Percentiles rank a stretch among this genome's conserved stretches.
Conservation (phyloP, 805 yeast species). For the Kuraishia molischiana region DNA sequence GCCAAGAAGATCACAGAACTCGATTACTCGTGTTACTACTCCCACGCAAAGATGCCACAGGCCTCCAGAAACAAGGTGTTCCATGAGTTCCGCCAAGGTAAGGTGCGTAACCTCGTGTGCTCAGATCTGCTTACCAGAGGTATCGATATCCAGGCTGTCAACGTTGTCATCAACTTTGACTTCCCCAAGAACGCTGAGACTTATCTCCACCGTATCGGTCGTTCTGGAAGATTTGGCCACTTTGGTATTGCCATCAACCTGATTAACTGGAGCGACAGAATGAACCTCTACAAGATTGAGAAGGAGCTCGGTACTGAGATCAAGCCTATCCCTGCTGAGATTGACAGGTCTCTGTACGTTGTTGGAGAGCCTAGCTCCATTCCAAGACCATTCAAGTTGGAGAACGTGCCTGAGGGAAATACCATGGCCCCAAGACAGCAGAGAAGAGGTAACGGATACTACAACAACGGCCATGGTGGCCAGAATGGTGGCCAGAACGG, state of each 20-base stretch:
- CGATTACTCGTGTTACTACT: slow-evolving; percentile 93
- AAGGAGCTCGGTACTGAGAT: slow-evolving; percentile 97
- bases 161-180: slow-evolving; percentile 95
- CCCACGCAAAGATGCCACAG: slow-evolving; percentile 97
- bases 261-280: slow-evolving; percentile 95
- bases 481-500: slow-evolving; percentile 11
- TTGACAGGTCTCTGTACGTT: slow-evolving; percentile 83
- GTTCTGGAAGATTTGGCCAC: slow-evolving; percentile 98
- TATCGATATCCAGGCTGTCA: slow-evolving; percentile 97
- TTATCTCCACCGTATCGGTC: slow-evolving; percentile 95
- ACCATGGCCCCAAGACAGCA: slow-evolving; percentile 11
- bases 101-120: slow-evolving; percentile 94
- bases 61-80: slow-evolving; percentile 94
- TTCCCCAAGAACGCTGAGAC: slow-evolving; percentile 98
- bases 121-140: slow-evolving; percentile 96
- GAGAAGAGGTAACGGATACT: slow-evolving; percentile 11
- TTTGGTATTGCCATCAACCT: slow-evolving; percentile 95
- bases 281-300: slow-evolving; percentile 87
- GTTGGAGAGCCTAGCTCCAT: slow-evolving; percentile 67
- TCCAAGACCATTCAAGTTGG: slow-evolving; percentile 85
- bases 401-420: slow-evolving; percentile 26
- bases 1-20: slow-evolving; percentile 95
- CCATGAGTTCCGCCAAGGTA: slow-evolving; percentile 98
- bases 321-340: slow-evolving; percentile 91
- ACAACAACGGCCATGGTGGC: slow-evolving; percentile 1